A percentile compares a stretch with the other conserved stretches of the same genome.
phyloP scores from a whole-genome alignment of 2,329 filamentous ascomycete species.

The Diaporthe sp. region DNA sequence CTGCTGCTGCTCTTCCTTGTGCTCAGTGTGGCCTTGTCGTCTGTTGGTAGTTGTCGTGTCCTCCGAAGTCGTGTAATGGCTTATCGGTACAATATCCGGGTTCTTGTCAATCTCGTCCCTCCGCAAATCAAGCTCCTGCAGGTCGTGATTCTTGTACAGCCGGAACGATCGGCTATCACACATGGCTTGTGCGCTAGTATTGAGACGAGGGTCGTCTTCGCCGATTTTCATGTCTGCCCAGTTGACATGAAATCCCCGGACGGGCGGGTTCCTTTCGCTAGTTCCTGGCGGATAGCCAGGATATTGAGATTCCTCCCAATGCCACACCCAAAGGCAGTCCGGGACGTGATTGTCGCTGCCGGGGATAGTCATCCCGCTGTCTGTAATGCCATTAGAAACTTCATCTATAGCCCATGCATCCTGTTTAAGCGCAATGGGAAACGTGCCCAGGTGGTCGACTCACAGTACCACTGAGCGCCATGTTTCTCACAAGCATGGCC shows the following conservation, averaged over 20 bases:
- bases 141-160: background rate
- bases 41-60: background rate
- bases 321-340: background rate
- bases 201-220: background rate
- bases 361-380: background rate
- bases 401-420: background rate
- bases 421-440: background rate
- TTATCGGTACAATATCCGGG: background rate
- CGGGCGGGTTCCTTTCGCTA: background rate
- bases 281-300: background rate
- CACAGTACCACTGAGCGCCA: background rate
- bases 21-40: background rate
- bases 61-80: background rate
- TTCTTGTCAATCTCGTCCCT: background rate
- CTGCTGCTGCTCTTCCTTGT: no score
- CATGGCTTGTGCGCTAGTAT: background rate
- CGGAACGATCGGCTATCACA: background rate
- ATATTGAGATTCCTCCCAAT: background rate
- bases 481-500: background rate
- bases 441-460: background rate
- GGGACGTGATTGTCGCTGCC: background rate
- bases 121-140: background rate
- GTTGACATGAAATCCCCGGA: background rate
- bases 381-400: background rate
- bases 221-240: background rate